Conservation (phyloP, 176 grass and related monocot species). For the Tuctoria greenei region DNA sequence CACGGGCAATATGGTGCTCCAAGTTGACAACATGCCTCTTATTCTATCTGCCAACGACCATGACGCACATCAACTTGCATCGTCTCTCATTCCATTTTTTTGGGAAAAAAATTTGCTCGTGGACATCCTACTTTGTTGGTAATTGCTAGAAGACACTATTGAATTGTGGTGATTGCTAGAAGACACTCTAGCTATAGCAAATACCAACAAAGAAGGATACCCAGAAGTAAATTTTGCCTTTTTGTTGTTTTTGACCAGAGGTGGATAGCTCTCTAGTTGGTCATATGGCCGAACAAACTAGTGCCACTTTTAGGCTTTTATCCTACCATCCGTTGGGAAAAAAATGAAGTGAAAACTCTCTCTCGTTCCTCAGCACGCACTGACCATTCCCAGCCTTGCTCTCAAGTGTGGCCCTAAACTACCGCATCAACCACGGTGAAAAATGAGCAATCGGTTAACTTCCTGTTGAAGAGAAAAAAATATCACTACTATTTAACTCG, state of each 20-base stretch:
- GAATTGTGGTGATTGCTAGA: no score
- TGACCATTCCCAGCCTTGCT: neutral
- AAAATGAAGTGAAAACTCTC: constrained; percentile 16
- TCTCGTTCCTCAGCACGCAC: neutral
- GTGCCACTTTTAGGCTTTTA: constrained; percentile 20
- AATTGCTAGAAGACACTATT: no score
- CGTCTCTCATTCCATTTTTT: neutral
- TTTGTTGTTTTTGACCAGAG: neutral
- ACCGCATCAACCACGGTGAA: constrained; percentile 39
- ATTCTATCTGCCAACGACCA: constrained; percentile 1
- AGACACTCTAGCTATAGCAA: no score
- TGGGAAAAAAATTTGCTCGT: no score
- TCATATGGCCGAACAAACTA: constrained; percentile 10
- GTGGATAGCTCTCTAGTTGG: neutral
- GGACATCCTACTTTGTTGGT: no score
- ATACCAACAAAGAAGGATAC: no score
- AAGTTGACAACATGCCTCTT: constrained; percentile 35
- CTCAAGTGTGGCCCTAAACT: constrained; percentile 28
- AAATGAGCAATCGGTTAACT: neutral
- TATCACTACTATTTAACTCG: neutral
- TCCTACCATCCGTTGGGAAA: constrained; percentile 38
- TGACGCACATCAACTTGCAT: constrained; percentile 4
- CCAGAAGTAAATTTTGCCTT: no score
- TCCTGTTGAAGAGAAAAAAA: constrained; percentile 1
- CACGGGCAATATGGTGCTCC: neutral